Conservation (phyloP, 768 basidiomycete genomes). For the Pisolithus orientalis region DNA sequence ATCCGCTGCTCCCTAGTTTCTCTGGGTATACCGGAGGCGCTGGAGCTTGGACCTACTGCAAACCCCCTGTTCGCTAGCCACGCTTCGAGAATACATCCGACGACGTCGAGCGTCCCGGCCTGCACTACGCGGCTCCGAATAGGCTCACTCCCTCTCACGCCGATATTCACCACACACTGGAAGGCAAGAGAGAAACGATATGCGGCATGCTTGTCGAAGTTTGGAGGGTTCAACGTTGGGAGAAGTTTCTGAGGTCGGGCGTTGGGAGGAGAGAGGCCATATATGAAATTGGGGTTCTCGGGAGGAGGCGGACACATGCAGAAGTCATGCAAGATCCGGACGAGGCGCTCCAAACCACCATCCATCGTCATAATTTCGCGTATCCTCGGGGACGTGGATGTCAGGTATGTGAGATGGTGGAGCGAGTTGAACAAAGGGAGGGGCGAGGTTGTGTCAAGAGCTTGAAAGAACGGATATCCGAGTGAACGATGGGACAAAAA, state of each 20-base stretch:
- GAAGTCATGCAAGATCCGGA: constrained; percentile 86
- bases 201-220: constrained; percentile 78
- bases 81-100: constrained; percentile 88
- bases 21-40: constrained; percentile 66
- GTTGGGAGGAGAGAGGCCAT: constrained; percentile 68
- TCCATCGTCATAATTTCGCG: constrained; percentile 98
- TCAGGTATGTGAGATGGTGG: constrained; percentile 92
- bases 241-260: constrained; percentile 47
- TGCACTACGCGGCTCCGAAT: constrained; percentile 91
- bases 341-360: constrained; percentile 93
- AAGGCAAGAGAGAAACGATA: constrained; percentile 91
- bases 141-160: constrained; percentile 88
- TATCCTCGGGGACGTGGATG: constrained; percentile 94
- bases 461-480: constrained; percentile 20
- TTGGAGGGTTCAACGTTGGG: constrained; percentile 60
- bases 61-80: constrained; percentile 89
- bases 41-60: constrained; percentile 73
- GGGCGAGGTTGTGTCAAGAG: constrained; percentile 49
- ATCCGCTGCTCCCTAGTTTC: constrained; percentile 72
- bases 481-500: constrained; percentile 1
- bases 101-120: constrained; percentile 89
- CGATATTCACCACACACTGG: constrained; percentile 95
- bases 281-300: constrained; percentile 68
- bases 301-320: constrained; percentile 79
- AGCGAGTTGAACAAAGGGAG: constrained; percentile 87